A percentile compares a stretch with the other conserved stretches of the same genome.
phyloP scores from a whole-genome alignment of 1,284 basidiomycete species.

The Tetrapyrgos nigripes region DNA sequence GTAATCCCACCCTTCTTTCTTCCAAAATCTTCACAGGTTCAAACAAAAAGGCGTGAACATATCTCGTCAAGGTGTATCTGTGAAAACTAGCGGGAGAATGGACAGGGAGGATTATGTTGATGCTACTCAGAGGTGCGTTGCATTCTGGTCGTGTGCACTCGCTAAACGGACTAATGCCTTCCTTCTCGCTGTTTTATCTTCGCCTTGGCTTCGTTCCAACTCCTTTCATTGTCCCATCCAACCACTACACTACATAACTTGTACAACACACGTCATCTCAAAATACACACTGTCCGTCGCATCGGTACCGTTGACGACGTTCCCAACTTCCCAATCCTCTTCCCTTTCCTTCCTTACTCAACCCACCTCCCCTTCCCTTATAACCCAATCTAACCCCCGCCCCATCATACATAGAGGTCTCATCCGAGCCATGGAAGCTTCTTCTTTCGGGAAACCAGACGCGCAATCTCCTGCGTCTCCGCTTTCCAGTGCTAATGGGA shows the following conservation, averaged over 20 bases:
- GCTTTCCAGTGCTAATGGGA: slow-evolving; percentile 13
- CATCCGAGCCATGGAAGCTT: slow-evolving; percentile 44
- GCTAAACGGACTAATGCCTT: neutral
- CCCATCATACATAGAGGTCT: slow-evolving; percentile 39
- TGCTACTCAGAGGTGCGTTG: slow-evolving; percentile 69
- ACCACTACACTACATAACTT: neutral
- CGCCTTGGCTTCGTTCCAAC: neutral
- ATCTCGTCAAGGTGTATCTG: slow-evolving; percentile 60
- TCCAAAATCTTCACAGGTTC: slow-evolving; percentile 56
- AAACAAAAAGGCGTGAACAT: slow-evolving; percentile 61
- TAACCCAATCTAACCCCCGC: too few relatives aligned
- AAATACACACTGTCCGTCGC: too few relatives aligned
- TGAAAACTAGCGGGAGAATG: slow-evolving; percentile 65
- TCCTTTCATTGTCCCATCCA: neutral
- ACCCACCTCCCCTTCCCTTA: too few relatives aligned
- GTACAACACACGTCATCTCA: too few relatives aligned
- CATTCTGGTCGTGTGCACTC: neutral
- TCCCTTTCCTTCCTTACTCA: neutral
- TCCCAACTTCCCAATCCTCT: neutral
- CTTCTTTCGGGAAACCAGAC: slow-evolving; percentile 36
- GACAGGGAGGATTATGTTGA: slow-evolving; percentile 71
- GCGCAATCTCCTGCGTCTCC: slow-evolving; percentile 24
- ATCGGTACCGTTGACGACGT: too few relatives aligned
- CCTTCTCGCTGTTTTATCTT: neutral
- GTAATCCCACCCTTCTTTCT: neutral